These are phyloP conservation scores for Trametes maxima DNA, from an alignment of 768 basidiomycete genomes.

Conservation along the genomic window DNA sequence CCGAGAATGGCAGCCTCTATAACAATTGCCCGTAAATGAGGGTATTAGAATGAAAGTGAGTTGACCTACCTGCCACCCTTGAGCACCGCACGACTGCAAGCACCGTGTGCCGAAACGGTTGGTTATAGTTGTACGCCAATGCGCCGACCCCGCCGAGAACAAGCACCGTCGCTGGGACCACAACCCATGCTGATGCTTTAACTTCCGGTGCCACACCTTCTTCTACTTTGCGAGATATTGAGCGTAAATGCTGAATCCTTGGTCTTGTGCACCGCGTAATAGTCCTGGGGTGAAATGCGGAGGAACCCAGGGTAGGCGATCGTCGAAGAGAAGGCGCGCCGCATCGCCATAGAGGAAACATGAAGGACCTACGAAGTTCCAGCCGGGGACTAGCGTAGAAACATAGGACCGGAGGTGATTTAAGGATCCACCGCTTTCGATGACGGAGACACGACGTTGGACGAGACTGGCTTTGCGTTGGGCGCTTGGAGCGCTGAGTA, in stretches of 20 bases:
- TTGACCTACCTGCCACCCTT: constrained; percentile 65
- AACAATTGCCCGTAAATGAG: neutral
- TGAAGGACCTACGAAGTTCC: neutral
- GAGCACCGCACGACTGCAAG: constrained; percentile 81
- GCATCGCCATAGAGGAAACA: constrained; percentile 14
- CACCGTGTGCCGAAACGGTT: constrained; percentile 73
- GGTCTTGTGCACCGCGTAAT: neutral
- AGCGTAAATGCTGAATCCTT: neutral
- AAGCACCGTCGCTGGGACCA: constrained; percentile 22
- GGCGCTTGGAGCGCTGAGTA: no score
- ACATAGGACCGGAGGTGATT: no score
- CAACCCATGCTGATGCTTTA: constrained; percentile 18
- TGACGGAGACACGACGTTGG: no score
- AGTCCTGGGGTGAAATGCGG: neutral
- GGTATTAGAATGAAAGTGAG: constrained; percentile 25
- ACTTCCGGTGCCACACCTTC: neutral
- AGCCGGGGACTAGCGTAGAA: neutral
- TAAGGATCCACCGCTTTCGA: no score
- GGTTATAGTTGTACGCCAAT: constrained; percentile 64
- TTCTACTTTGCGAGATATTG: neutral
- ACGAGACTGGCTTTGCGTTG: no score
- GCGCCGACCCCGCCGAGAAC: constrained; percentile 38
- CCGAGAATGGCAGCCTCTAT: constrained; percentile 63
- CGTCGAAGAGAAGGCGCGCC: neutral
- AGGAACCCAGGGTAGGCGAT: neutral